phyloP scores from a whole-genome alignment of 73 alveolate species.

The Tetrahymena borealis region DNA sequence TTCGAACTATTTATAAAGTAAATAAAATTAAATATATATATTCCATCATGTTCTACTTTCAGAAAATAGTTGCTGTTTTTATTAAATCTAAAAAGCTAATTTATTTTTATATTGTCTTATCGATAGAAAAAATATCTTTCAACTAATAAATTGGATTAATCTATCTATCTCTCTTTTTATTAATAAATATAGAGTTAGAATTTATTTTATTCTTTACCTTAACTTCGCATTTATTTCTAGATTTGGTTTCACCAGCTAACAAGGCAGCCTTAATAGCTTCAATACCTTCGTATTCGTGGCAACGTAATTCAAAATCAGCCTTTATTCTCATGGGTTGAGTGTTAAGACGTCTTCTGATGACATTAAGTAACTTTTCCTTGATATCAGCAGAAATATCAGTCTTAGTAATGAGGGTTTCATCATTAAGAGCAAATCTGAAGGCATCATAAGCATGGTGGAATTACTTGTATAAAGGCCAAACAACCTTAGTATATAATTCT shows the following conservation, averaged over 20 bases:
- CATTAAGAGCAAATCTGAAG: constrained; percentile 56
- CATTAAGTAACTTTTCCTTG: constrained; percentile 56
- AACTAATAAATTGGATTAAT: background rate
- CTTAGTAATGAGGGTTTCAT: constrained; percentile 6
- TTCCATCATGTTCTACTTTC: no score
- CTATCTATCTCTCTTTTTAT: background rate
- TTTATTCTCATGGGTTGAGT: constrained; percentile 81
- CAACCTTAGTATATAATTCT: constrained; percentile 59
- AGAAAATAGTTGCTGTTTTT: no score
- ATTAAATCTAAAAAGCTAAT: no score
- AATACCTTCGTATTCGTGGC: constrained; percentile 79
- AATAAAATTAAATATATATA: no score
- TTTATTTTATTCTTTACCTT: background rate
- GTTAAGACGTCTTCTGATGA: constrained; percentile 67
- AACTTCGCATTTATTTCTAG: constrained; percentile 1
- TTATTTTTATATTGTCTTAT: constrained; percentile 25
- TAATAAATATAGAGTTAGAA: background rate
- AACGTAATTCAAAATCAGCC: constrained; percentile 75
- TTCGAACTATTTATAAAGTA: no score
- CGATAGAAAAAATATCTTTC: background rate
- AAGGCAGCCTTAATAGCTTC: constrained; percentile 81
- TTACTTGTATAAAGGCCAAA: constrained; percentile 79
- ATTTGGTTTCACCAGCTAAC: constrained; percentile 50
- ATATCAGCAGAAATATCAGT: constrained; percentile 56
- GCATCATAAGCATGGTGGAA: constrained; percentile 79